Percentiles rank a stretch among this genome's conserved stretches.
Evolutionary conservation across 2,329 filamentous ascomycete genomes (phyloP).

Genomic region (Periconia sp.): DNA sequence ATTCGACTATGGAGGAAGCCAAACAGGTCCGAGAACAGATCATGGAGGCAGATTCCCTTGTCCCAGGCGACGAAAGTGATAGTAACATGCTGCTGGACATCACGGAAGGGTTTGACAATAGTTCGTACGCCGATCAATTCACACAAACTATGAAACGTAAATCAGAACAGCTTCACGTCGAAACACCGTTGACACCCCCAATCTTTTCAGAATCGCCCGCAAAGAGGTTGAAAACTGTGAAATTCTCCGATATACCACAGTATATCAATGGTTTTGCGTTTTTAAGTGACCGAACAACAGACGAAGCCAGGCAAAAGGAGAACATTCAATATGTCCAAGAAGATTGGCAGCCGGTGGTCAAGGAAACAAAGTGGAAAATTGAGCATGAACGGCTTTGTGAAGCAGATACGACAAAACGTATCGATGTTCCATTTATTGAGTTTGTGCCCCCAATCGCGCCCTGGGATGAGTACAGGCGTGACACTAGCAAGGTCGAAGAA

Average conservation of each 20-base stretch:
- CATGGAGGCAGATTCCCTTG: conserved; percentile 35
- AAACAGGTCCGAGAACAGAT: conserved; percentile 37
- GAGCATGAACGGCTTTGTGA: conserved; percentile 51
- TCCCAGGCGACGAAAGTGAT: conserved; percentile 33
- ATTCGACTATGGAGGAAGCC: conserved; percentile 37
- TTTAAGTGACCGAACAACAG: conserved; percentile 17
- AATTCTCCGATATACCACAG: conserved; percentile 41
- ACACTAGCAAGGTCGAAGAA: conserved; percentile 5
- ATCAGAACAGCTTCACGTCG: conserved; percentile 46
- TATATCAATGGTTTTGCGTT: conserved; percentile 35
- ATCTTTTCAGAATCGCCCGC: conserved; percentile 38
- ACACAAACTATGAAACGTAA: conserved; percentile 35
- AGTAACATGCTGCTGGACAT: conserved; percentile 35
- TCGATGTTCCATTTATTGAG: conserved; percentile 53
- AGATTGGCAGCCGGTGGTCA: conserved; percentile 39
- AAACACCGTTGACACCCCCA: conserved; percentile 50
- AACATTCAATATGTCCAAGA: conserved; percentile 37
- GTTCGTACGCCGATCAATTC: conserved; percentile 15
- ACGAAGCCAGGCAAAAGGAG: conserved; percentile 21
- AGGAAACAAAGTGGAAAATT: conserved; percentile 36
- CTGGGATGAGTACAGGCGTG: conserved; percentile 46
- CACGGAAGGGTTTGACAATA: conserved; percentile 21
- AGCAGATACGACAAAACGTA: conserved; percentile 51
- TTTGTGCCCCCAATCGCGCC: conserved; percentile 47
- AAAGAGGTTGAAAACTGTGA: conserved; percentile 46